Evolutionary conservation across 2,329 filamentous ascomycete species (phyloP).

Genomic region (Monilinia laxa): DNA sequence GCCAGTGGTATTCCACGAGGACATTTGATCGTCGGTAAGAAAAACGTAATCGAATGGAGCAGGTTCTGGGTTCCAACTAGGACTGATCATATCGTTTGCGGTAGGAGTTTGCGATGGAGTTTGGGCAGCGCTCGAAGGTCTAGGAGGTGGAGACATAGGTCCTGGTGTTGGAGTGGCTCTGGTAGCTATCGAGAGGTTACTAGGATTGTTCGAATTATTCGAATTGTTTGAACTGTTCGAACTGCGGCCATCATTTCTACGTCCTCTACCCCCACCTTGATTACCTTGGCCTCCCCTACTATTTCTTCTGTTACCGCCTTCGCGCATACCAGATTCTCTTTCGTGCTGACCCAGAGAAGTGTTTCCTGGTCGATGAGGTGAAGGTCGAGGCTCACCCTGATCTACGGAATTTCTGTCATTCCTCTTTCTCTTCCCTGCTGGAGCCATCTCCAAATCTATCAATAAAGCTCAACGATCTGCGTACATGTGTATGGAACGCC

Average conservation of each 20-base stretch:
- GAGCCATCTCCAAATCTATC: constrained; percentile 37
- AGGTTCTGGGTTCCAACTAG: constrained; percentile 37
- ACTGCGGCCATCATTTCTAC: constrained; percentile 37
- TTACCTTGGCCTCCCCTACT: constrained; percentile 47
- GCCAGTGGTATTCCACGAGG: constrained; percentile 66
- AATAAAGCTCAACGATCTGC: constrained; percentile 30
- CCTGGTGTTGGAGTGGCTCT: constrained; percentile 39
- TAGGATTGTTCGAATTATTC: constrained; percentile 33
- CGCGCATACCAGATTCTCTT: constrained; percentile 50
- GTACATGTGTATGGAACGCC: constrained; percentile 32
- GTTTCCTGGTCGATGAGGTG: constrained; percentile 62
- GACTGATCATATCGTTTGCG: constrained; percentile 34
- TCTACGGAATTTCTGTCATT: constrained; percentile 42
- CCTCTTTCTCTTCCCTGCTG: constrained; percentile 41
- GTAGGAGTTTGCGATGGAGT: constrained; percentile 34
- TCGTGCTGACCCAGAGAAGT: constrained; percentile 58
- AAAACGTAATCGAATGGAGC: constrained; percentile 67
- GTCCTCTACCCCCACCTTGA: constrained; percentile 33
- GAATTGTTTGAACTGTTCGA: constrained; percentile 6
- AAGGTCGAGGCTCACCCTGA: constrained; percentile 51
- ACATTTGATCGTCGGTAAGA: constrained; percentile 67
- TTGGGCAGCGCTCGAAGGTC: constrained; percentile 36
- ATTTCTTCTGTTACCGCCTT: constrained; percentile 48
- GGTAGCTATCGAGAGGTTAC: constrained; percentile 34
- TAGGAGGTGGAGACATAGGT: constrained; percentile 40